Evolutionary conservation across 306 rosid species (phyloP).

Genomic region (Sphenostylis stenocarpa): DNA sequence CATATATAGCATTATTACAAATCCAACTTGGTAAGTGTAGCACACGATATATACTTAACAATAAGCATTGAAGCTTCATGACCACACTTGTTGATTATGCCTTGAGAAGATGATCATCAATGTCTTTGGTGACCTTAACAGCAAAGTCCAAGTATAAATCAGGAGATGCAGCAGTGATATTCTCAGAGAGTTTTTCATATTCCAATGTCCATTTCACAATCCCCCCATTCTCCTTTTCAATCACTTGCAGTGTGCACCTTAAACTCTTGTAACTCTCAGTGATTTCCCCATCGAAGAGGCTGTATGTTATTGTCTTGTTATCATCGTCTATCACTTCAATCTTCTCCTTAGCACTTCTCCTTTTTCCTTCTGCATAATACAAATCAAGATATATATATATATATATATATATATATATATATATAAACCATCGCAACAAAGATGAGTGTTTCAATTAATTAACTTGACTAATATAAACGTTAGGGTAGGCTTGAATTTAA

Average conservation of each 20-base stretch:
- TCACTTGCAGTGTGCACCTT: not conserved
- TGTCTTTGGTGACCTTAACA: not conserved
- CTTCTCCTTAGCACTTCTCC: slow-evolving; percentile 4
- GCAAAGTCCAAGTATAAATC: slow-evolving; percentile 9
- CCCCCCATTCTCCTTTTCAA: slow-evolving; percentile 24
- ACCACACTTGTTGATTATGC: not conserved
- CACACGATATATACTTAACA: not conserved
- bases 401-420: no score
- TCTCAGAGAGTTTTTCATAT: slow-evolving; percentile 33
- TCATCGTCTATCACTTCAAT: slow-evolving; percentile 33
- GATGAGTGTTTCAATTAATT: no score
- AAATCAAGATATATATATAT: no score
- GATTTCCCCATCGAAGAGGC: slow-evolving; percentile 24
- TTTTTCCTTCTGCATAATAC: slow-evolving; percentile 16
- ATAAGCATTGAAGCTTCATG: not conserved
- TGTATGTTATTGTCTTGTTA: slow-evolving; percentile 24
- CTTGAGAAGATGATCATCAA: slow-evolving; percentile 34
- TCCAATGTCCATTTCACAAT: slow-evolving; percentile 34
- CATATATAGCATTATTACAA: not conserved
- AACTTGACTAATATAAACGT: no score
- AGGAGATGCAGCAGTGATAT: not conserved
- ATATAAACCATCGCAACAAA: no score
- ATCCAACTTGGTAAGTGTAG: not conserved
- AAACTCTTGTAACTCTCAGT: slow-evolving; percentile 26
- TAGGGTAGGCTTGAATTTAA: no score